These are phyloP conservation scores for Halteria grandinella DNA, from an alignment of 73 alveolate species.

Conservation along the genomic window DNA sequence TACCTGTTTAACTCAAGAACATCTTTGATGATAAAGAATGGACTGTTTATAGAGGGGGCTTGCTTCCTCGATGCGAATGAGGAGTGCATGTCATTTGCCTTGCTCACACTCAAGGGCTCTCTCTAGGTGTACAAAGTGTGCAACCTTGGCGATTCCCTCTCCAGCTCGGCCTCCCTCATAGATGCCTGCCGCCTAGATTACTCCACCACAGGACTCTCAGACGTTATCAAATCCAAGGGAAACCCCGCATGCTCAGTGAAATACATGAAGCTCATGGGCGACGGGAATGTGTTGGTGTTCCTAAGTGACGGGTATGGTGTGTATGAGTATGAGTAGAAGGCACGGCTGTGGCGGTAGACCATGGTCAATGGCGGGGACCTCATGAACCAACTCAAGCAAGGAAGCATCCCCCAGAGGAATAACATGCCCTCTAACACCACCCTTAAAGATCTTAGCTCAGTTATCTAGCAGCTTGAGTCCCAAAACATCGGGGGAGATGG, in stretches of 20 bases:
- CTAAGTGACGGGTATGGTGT: slow-evolving; percentile 1
- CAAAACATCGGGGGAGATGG: neutral
- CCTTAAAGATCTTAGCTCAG: neutral
- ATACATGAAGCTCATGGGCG: neutral
- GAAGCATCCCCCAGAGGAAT: neutral
- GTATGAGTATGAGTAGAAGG: slow-evolving; percentile 18
- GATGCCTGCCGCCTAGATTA: slow-evolving; percentile 7
- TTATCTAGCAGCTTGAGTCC: neutral
- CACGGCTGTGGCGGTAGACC: slow-evolving; percentile 25
- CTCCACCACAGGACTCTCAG: no score
- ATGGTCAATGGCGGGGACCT: neutral
- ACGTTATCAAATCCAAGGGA: no score
- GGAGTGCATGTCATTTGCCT: neutral
- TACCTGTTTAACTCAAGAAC: slow-evolving; percentile 23
- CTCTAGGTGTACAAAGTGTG: neutral
- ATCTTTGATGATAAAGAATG: slow-evolving; percentile 6
- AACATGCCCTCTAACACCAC: neutral
- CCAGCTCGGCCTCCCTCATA: no score
- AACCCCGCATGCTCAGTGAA: no score
- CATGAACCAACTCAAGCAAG: neutral
- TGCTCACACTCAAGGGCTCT: slow-evolving; percentile 13
- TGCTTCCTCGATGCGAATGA: slow-evolving; percentile 23
- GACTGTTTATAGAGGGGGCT: slow-evolving; percentile 18
- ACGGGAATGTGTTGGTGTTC: slow-evolving; percentile 19
- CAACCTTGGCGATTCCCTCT: slow-evolving; percentile 12